Base-by-base conservation (phyloP, 1,139 yeast genomes). In the Hansenula sp. region DNA sequence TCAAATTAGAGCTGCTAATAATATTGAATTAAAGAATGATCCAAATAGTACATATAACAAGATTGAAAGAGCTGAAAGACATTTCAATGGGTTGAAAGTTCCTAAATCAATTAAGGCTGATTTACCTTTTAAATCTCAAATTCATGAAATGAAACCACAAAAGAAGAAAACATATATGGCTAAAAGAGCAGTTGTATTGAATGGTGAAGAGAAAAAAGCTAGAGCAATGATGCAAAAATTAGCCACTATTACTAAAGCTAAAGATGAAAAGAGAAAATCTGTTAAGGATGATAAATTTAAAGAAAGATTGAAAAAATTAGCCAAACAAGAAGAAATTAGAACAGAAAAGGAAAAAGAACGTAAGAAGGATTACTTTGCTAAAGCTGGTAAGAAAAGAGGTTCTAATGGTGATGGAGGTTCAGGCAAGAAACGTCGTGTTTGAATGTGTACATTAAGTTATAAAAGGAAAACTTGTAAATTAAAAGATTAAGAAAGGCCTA, bases 161-260 rank as follows among this genome's bases (percentile, higher is more conserved):
- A 80, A 77, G 72, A 84, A 84, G 65, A 74, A 78, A 56, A 79
- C 96, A 0, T 92, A 92, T 61, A 64, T 85, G 77, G 82, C 82
- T 47, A 90, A 89, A 70, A 80, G 98, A 59, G 98, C 98, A 1
- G 97, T 92, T 42, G 94, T 90, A 4, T 69, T 90, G 39, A 86
- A 83, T 34, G 96, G 94, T 21, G 97, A 89, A 45, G 97, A 90
- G 61, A 88, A 87, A 81, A 86, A 87, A 68, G 92, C 95, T 19
- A 77, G 97, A 53, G 84, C 88, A 32, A 75, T 92, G 65, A 77
- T 92, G 75, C 94, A 84, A 61, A 87, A 87, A 66, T 81, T 92
- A 41, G 77, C 85, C 52, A 87, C 97, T 0, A 69, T 94, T 40
- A 78, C 87, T 53, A 86, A 82, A 55, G 95, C 85, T 44, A 92